Base-by-base conservation (phyloP, 2,329 filamentous ascomycete genomes). In the Aspergillus neotritici region DNA sequence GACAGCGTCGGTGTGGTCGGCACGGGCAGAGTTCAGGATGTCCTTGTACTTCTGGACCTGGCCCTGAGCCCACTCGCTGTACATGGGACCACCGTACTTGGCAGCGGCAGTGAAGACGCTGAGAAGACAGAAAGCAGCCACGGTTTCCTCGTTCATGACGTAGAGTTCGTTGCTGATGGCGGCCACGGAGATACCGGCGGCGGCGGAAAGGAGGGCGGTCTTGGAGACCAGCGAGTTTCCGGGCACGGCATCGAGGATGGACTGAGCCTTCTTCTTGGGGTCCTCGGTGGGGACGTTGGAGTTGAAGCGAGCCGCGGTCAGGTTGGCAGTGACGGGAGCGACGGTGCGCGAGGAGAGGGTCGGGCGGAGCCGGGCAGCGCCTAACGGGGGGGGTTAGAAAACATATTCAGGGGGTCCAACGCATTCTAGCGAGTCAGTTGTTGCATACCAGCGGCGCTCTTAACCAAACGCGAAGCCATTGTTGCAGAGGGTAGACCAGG, bases 141-240 rank as follows among this genome's bases (percentile, higher is more conserved):
- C 86, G 53, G 90, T 86, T 79, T 98, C 93, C 80, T 98, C 93
- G 77, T 98, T 98, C 74, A 98, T 80, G 69, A 98, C 89, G 75
- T 96, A 97, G 78, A 97, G 89, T 82, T 98, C 93, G 76, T 94
- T 98, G 83, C 87, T 94, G 75, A 98, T 89, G 65, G 89, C 93
- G 68, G 93, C 94, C 70, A 94, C 80, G 64, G 87, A 90, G 61
- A 94, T 73, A 74, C 86, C 91, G 64, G 93, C 87, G 55, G 85
- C 84, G 62, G 88, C 90, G 66, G 91, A 97, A 64, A 98, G 85
- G 68, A 96, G 91, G 64, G 93, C 93, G 59, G 88, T 89, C 84
- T 98, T 98, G 72, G 88, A 94, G 67, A 94, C 76, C 55, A 96
- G 77, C 66, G 80, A 91, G 80, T 81, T 95, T 61, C 94, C 93